Conservation (phyloP, 345 rosid species). For the Ceriops zippeliana region DNA sequence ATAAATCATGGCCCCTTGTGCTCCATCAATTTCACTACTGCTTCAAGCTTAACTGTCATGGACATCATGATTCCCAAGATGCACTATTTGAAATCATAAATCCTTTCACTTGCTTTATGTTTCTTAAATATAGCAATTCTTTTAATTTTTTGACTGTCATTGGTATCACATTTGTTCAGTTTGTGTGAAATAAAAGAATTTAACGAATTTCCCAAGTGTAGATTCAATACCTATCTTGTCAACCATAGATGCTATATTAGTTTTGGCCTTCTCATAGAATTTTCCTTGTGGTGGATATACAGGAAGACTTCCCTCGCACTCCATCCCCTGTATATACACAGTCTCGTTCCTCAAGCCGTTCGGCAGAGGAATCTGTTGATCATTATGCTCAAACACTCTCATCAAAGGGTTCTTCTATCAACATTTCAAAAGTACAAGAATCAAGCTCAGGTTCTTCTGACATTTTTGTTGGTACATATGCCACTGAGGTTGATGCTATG, state of each 20-base stretch:
- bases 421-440: conserved; percentile 44
- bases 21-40: neutral
- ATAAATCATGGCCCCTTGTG: neutral
- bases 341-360: conserved; percentile 63
- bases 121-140: too few species aligned
- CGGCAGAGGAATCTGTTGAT: conserved; percentile 49
- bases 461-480: conserved; percentile 33
- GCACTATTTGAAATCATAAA: too few species aligned
- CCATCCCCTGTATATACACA: conserved; percentile 75
- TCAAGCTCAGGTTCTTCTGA: conserved; percentile 38
- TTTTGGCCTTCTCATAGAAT: neutral
- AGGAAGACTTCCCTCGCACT: conserved; percentile 69
- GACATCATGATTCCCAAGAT: too few species aligned
- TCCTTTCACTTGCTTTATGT: too few species aligned
- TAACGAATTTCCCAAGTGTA: too few species aligned
- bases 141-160: too few species aligned
- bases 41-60: neutral
- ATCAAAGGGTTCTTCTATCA: conserved; percentile 47
- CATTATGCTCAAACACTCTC: conserved; percentile 44
- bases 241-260: neutral
- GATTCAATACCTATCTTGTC: too few species aligned
- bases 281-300: conserved; percentile 29
- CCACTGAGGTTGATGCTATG: conserved; percentile 40
- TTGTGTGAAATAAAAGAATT: too few species aligned
- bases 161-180: too few species aligned